Conservation (phyloP, 768 basidiomycete species). For the Rhodotorula diobovata region DNA sequence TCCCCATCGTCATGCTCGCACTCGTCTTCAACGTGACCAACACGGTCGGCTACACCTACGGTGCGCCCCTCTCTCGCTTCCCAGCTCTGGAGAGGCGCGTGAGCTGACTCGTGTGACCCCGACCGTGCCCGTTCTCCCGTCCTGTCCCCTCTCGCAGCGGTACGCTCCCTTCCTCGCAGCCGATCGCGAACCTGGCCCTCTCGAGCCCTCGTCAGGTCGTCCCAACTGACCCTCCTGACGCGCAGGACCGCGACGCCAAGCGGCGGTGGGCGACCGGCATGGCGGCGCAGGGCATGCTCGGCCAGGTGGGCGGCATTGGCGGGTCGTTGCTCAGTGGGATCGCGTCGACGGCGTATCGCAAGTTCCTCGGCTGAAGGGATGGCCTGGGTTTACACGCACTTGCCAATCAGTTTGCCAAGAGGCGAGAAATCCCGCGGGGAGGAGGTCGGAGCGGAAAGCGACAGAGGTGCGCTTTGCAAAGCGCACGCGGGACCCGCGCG, state of each 20-base stretch:
- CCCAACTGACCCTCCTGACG: constrained; percentile 42
- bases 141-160: not conserved
- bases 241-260: constrained; percentile 79
- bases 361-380: constrained; percentile 57
- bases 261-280: constrained; percentile 78
- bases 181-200: too few relatives aligned
- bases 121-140: too few relatives aligned
- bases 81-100: not conserved
- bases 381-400: too few relatives aligned
- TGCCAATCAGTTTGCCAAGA: too few relatives aligned
- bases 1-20: constrained; percentile 90
- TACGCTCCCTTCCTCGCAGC: too few relatives aligned
- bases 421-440: too few relatives aligned
- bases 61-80: constrained; percentile 50
- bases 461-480: too few relatives aligned
- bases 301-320: constrained; percentile 74
- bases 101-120: not conserved
- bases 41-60: constrained; percentile 93
- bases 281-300: constrained; percentile 64
- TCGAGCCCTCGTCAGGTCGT: not conserved
- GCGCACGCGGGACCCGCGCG: too few relatives aligned
- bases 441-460: too few relatives aligned
- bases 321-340: constrained; percentile 77
- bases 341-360: constrained; percentile 73
- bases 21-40: constrained; percentile 95